Percentiles rank a stretch among this genome's conserved stretches.
These are phyloP conservation scores for Ehretia macrophylla DNA, from an alignment of 257 asterid genomes.

Conservation along the genomic window DNA sequence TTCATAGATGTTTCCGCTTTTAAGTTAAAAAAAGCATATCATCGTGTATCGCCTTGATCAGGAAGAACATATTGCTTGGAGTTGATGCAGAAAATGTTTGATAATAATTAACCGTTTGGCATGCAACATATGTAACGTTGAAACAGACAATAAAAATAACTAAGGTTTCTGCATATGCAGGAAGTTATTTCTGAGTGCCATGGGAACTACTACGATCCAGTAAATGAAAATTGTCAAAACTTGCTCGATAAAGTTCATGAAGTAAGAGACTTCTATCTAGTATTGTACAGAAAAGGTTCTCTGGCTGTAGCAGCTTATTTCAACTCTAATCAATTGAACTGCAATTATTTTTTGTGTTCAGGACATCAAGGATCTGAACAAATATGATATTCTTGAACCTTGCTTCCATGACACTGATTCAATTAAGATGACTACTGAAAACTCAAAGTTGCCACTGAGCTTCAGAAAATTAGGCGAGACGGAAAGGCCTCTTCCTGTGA, in stretches of 20 bases:
- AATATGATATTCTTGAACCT: slow-evolving; percentile 84
- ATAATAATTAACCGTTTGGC: too few relatives aligned
- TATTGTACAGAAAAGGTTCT: neutral
- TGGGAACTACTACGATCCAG: slow-evolving; percentile 60
- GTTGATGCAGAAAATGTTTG: too few relatives aligned
- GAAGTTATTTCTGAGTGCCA: slow-evolving; percentile 49
- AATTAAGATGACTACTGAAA: slow-evolving; percentile 27
- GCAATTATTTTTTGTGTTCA: slow-evolving; percentile 29
- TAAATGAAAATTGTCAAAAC: slow-evolving; percentile 40
- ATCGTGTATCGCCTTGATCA: too few relatives aligned
- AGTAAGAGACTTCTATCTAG: slow-evolving; percentile 40
- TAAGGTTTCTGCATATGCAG: too few relatives aligned
- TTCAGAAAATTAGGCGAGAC: slow-evolving; percentile 94
- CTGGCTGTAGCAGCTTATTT: neutral
- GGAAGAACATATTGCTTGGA: too few relatives aligned
- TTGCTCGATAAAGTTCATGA: slow-evolving; percentile 47
- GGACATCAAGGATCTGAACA: slow-evolving; percentile 54
- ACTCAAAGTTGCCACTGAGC: slow-evolving; percentile 59
- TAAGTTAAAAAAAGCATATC: too few relatives aligned
- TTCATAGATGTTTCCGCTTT: too few relatives aligned
- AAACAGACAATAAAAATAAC: too few relatives aligned
- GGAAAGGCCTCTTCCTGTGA: slow-evolving; percentile 68
- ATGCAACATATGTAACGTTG: too few relatives aligned
- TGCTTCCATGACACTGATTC: slow-evolving; percentile 59
- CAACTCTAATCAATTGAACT: neutral